These are phyloP conservation scores for Mycena vulgaris DNA, from an alignment of 768 basidiomycete species.

Conservation along the genomic window DNA sequence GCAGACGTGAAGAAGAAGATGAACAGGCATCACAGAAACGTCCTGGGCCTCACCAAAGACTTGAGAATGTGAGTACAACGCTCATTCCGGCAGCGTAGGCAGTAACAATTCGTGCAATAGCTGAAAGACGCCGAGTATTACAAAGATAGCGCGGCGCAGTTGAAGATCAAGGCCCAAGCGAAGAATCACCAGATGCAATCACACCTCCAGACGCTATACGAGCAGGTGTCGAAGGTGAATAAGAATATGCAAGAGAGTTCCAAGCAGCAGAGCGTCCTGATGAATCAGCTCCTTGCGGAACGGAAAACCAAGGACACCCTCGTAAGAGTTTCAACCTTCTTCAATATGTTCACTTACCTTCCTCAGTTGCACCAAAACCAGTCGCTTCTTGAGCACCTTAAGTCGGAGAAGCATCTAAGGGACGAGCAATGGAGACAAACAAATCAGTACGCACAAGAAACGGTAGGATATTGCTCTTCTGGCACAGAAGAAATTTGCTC, in stretches of 20 bases:
- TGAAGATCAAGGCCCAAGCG: not conserved
- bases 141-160: not conserved
- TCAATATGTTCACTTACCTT: not conserved
- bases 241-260: not conserved
- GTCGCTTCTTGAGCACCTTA: not conserved
- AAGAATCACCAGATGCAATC: not conserved
- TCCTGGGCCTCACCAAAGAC: not conserved
- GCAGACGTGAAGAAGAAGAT: not conserved
- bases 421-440: not conserved
- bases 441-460: not conserved
- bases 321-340: not conserved
- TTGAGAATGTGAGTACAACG: not conserved
- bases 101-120: not conserved
- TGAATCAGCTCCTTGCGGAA: too few relatives aligned
- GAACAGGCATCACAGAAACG: too few relatives aligned
- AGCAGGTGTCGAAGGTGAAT: not conserved
- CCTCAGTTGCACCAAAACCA: not conserved
- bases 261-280: not conserved
- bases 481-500: not conserved
- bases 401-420: too few relatives aligned
- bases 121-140: not conserved
- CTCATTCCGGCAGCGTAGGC: not conserved
- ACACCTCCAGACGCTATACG: not conserved
- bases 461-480: not conserved
- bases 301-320: not conserved